Evolutionary conservation across 208 protist genomes (phyloP), one percentile per base, ranked within the genome.

Genomic region (Acanthamoeba castellanii): DNA sequence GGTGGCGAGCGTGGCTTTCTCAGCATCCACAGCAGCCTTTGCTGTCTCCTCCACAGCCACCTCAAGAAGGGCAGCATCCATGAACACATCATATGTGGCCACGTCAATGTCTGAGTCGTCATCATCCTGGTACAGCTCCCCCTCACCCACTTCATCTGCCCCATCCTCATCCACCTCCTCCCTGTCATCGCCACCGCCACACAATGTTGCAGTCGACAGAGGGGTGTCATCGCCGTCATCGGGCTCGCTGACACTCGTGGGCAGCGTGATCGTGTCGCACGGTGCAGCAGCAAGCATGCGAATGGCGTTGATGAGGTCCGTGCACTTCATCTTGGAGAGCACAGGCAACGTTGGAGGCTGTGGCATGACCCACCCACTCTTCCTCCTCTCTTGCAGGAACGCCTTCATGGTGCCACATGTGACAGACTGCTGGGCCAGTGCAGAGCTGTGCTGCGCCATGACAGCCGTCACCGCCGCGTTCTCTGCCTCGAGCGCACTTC

Each of bases 341-440:
- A 52, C 42, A n/a, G 78, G 78, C 78, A 88, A 88, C 11, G 78
- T 81, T 42, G 78, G 78, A 22, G 78, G 78, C 45, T 9, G n/a
- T 9, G 78, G 78, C 78, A 88, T 88, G 22, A 88, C 78, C 78
- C 78, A 55, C 30, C 30, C 78, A 88, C 78, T 88, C 78, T 88
- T 88, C 22, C 30, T 88, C 78, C 78, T 88, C 30, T 45, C 42
- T 45, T 45, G 32, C 78, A 88, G 78, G 20, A 88, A 88, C 42
- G 13, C 78, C 78, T 88, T 88, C 78, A 88, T 88, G 78, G 7
- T 88, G 78, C 20, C 78, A 11, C 78, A 88, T 9, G 78, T 42
- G 78, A 88, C 45, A 55, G 78, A 55, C 45, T 88, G 78, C 78
- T 16, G 78, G 78, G 78, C 78, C 50, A 88, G 78, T 88, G 78